A percentile compares a stretch with the other conserved stretches of the same genome.
Evolutionary conservation across 192 early-diverging fungal genomes (phyloP).

Genomic region (Coemansia sp.): DNA sequence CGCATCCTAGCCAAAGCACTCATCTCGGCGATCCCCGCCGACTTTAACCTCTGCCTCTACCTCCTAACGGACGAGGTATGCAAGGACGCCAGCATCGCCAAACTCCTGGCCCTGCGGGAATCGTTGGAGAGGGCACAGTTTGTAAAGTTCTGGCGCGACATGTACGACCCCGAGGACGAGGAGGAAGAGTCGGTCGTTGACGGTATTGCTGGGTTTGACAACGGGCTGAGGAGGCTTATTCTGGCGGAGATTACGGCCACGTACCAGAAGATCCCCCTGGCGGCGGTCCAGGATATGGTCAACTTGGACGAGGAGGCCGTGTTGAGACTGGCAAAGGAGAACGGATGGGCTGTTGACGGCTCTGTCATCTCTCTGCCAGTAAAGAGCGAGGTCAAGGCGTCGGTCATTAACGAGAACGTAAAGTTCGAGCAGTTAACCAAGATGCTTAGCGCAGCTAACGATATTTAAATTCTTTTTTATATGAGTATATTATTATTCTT

Average conservation of each 20-base stretch:
- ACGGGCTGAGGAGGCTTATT: constrained; percentile 73
- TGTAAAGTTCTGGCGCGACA: constrained; percentile 70
- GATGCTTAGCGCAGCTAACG: constrained; percentile 50
- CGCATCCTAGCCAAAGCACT: constrained; percentile 82
- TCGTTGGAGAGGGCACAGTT: constrained; percentile 77
- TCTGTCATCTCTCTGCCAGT: constrained; percentile 68
- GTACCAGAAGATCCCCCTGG: constrained; percentile 75
- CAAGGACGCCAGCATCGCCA: constrained; percentile 39
- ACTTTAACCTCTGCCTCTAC: constrained; percentile 90
- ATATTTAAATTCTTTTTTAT: constrained; percentile 23
- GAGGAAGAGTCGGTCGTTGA: constrained; percentile 57
- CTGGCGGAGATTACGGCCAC: constrained; percentile 72
- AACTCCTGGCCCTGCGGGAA: constrained; percentile 72
- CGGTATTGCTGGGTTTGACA: constrained; percentile 71
- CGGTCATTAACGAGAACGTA: constrained; percentile 84
- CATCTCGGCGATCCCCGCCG: constrained; percentile 78
- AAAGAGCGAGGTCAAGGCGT: constrained; percentile 77
- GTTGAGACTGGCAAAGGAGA: constrained; percentile 57
- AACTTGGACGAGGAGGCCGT: constrained; percentile 68
- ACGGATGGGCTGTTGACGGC: constrained; percentile 65
- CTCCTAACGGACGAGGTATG: constrained; percentile 75
- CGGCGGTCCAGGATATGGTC: constrained; percentile 63
- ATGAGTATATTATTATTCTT: background rate
- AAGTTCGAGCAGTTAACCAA: constrained; percentile 71
- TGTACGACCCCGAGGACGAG: constrained; percentile 53